phyloP scores from a whole-genome alignment of 2,329 filamentous ascomycete genomes.

The Colletotrichum zoysiae region DNA sequence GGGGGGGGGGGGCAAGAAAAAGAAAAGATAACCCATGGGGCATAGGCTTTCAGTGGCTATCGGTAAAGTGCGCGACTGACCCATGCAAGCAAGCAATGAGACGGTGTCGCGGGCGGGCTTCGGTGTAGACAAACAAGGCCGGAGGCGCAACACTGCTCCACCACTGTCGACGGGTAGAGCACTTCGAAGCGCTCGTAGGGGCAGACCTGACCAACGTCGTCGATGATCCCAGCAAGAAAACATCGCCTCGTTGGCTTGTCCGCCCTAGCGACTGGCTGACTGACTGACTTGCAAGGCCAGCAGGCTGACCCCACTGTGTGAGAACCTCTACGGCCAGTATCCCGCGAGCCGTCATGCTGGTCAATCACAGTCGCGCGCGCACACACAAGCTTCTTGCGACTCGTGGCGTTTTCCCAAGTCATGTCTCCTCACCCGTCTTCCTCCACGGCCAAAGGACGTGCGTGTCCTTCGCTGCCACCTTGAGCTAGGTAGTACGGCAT shows the following conservation, averaged over 20 bases:
- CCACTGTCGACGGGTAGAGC: background rate
- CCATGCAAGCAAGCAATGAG: background rate
- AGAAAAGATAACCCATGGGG: too few relatives aligned
- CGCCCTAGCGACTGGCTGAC: background rate
- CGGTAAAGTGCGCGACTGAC: background rate
- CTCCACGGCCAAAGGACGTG: background rate
- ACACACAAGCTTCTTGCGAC: background rate
- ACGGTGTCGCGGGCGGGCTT: background rate
- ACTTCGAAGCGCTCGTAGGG: background rate
- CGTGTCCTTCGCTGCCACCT: background rate
- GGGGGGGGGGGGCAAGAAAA: too few relatives aligned
- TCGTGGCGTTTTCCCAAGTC: background rate
- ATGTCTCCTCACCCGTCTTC: background rate
- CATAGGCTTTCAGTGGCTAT: background rate
- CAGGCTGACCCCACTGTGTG: background rate
- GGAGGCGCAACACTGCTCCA: background rate
- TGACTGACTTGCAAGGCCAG: background rate
- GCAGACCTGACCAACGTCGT: background rate
- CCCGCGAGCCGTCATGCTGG: background rate
- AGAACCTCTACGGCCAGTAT: slow-evolving; percentile 3
- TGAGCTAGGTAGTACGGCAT: background rate
- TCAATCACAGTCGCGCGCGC: background rate
- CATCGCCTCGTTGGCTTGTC: background rate
- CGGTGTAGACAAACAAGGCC: background rate
- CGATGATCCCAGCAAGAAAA: background rate